phyloP scores from a whole-genome alignment of 2,329 filamentous ascomycete genomes.

The Byssochlamys sp. region DNA sequence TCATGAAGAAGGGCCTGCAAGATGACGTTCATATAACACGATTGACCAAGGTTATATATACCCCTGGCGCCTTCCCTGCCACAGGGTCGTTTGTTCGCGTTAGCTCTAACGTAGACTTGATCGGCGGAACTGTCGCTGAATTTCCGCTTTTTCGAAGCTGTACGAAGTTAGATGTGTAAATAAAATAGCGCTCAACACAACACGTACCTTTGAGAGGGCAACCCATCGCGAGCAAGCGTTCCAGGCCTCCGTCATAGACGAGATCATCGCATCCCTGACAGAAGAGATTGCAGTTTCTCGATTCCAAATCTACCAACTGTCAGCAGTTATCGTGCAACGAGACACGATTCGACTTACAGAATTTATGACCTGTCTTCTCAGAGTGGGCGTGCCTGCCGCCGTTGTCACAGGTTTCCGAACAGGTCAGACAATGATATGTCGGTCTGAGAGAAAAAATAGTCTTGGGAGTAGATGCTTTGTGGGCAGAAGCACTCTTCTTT shows the following conservation, averaged over 20 bases:
- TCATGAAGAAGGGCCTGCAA: constrained; percentile 90
- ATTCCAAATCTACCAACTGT: constrained; percentile 28
- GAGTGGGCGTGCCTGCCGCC: constrained; percentile 26
- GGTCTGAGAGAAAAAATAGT: constrained; percentile 25
- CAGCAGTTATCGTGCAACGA: constrained; percentile 4
- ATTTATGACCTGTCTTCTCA: constrained; percentile 30
- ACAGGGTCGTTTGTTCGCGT: constrained; percentile 72
- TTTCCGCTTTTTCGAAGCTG: constrained; percentile 26
- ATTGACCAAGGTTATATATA: constrained; percentile 95
- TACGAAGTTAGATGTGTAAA: constrained; percentile 3
- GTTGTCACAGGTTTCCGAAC: constrained; percentile 22
- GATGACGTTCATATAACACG: constrained; percentile 95
- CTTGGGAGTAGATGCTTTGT: constrained; percentile 7
- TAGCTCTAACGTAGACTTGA: constrained; percentile 63
- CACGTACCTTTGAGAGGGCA: constrained; percentile 12
- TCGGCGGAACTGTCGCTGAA: constrained; percentile 48
- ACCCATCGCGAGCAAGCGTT: constrained; percentile 18
- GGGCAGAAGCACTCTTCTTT: background rate
- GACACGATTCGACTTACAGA: constrained; percentile 23
- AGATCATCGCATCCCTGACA: constrained; percentile 34
- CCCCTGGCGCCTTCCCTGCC: constrained; percentile 79
- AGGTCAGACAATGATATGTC: constrained; percentile 31
- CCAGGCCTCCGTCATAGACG: constrained; percentile 33
- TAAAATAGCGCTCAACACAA: constrained; percentile 1
- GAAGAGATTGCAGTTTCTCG: constrained; percentile 29